Evolutionary conservation across 2,329 filamentous ascomycete species (phyloP).

Genomic region (Sporothrix phasma): DNA sequence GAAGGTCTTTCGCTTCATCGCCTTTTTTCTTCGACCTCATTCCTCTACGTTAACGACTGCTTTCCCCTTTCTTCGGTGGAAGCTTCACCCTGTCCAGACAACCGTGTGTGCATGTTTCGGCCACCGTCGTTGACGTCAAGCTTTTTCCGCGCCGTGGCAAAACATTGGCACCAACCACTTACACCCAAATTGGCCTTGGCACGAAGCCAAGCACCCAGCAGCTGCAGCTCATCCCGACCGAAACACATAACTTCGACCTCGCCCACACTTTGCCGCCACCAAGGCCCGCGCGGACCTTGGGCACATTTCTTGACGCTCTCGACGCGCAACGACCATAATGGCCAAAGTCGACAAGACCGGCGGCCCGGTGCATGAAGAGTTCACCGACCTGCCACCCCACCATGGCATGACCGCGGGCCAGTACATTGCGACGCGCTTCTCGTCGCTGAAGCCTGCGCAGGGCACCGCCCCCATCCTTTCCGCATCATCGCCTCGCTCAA

Average conservation of each 20-base stretch:
- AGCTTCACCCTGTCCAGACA: not conserved
- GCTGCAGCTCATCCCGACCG: not conserved
- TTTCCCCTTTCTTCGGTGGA: not conserved
- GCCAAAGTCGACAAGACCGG: conserved; percentile 19
- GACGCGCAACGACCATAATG: conserved; percentile 14
- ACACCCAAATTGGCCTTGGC: conserved; percentile 10
- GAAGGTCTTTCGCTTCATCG: not conserved
- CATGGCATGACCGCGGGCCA: conserved; percentile 38
- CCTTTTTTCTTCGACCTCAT: not conserved
- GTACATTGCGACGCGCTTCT: conserved; percentile 44
- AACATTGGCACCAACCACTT: conserved; percentile 11
- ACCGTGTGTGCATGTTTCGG: not conserved
- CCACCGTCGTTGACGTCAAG: not conserved
- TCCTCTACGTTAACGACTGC: not conserved
- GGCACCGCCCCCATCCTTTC: conserved; percentile 58
- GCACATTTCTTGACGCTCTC: too few relatives aligned
- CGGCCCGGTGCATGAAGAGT: not conserved
- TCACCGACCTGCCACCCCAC: conserved; percentile 31
- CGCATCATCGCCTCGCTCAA: conserved; percentile 55
- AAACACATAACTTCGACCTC: too few relatives aligned
- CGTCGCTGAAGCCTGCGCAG: conserved; percentile 43
- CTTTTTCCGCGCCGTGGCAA: not conserved
- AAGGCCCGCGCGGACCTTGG: too few relatives aligned
- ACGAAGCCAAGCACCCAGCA: not conserved
- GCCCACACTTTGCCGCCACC: not conserved